Evolutionary conservation across 129 eudicot genomes (phyloP).

Genomic region (Lactuca saligna): DNA sequence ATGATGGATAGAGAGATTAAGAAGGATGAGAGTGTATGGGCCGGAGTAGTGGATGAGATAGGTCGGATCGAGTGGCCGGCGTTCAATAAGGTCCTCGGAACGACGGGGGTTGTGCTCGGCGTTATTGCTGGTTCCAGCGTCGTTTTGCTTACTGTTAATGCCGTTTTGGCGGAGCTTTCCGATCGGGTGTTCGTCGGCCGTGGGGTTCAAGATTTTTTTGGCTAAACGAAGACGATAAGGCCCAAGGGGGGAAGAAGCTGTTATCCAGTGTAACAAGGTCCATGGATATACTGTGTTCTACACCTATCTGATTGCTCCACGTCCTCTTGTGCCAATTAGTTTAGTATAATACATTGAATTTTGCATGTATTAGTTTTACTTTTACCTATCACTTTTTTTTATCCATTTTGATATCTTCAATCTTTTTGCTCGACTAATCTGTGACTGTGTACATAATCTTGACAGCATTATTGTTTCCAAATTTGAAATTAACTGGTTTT

Average conservation of each 20-base stretch:
- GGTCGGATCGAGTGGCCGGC: conserved; percentile 86
- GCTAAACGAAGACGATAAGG: conserved; percentile 28
- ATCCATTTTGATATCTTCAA: background rate
- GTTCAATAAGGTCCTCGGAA: conserved; percentile 65
- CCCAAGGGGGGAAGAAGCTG: background rate
- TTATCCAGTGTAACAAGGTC: background rate
- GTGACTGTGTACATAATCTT: background rate
- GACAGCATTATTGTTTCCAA: background rate
- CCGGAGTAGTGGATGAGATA: conserved; percentile 77
- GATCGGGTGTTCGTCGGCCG: conserved; percentile 77
- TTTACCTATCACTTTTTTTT: background rate
- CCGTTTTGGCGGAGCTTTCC: conserved; percentile 86
- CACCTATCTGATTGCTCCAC: conserved; percentile 13
- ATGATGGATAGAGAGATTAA: conserved; percentile 59
- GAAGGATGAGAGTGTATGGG: conserved; percentile 30
- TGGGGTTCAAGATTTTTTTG: conserved; percentile 88
- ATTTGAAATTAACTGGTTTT: too few species aligned
- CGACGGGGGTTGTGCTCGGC: conserved; percentile 79
- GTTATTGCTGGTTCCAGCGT: conserved; percentile 88
- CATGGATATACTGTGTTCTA: conserved; percentile 17
- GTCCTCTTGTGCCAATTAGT: background rate
- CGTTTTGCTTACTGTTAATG: conserved; percentile 87
- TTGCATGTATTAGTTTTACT: background rate
- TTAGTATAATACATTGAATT: conserved; percentile 7
- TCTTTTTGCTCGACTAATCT: background rate